These are phyloP conservation scores for Pelargonium australe DNA, from an alignment of 441 rosid genomes.

Conservation along the genomic window DNA sequence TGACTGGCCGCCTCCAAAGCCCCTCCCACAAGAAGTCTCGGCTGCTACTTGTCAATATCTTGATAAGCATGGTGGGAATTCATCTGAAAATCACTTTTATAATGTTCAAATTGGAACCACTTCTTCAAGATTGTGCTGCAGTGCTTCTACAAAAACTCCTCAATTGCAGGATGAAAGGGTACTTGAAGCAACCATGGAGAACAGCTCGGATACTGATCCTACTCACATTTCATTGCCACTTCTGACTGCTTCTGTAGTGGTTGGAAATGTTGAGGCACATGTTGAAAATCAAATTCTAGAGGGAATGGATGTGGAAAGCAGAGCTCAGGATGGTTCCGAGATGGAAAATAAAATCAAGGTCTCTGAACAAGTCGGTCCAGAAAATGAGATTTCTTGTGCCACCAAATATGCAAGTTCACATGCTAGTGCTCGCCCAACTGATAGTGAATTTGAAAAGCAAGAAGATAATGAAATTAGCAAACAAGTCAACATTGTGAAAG, in stretches of 20 bases:
- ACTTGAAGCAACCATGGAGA: conserved; percentile 26
- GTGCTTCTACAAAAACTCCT: conserved; percentile 19
- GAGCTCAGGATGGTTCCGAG: conserved; percentile 17
- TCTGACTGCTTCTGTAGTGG: conserved; percentile 19
- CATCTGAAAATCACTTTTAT: conserved; percentile 15
- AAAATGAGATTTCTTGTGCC: conserved; percentile 22
- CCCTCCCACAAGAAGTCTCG: conserved; percentile 24
- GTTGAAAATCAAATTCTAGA: conserved; percentile 23
- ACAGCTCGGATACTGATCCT: conserved; percentile 26
- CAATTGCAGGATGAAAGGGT: conserved; percentile 30
- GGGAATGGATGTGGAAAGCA: conserved; percentile 14
- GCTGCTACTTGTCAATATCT: conserved; percentile 21
- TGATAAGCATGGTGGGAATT: conserved; percentile 16
- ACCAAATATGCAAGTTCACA: conserved; percentile 16
- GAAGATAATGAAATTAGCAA: conserved; percentile 19
- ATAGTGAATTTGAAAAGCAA: conserved; percentile 19
- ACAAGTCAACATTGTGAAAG: conserved; percentile 7
- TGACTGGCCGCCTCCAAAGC: conserved; percentile 17
- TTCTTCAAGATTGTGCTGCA: conserved; percentile 16
- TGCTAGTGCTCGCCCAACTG: conserved; percentile 15
- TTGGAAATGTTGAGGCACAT: conserved; percentile 22
- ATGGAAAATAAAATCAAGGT: conserved; percentile 24
- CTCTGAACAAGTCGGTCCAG: conserved; percentile 22
- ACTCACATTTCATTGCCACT: conserved; percentile 26
- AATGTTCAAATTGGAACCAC: conserved; percentile 11